Base-by-base conservation (phyloP, 805 yeast genomes). In the Ogataea saltuana region DNA sequence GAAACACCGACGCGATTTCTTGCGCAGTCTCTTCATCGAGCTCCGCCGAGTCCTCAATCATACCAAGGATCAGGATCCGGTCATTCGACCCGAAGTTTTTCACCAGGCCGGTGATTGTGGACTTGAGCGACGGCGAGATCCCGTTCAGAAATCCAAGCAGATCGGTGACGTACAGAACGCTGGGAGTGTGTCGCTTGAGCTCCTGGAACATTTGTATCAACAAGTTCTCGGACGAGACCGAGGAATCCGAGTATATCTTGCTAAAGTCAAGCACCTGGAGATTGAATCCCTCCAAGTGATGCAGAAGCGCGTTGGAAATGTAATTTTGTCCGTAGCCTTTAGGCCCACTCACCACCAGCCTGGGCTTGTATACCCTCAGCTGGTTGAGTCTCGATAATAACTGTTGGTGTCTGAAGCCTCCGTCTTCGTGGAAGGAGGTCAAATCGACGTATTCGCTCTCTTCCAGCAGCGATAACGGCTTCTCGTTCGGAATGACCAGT, bases 251-350 rank as follows among this genome's bases (percentile, higher is more conserved):
- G 49, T 81, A 80, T 42, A 93, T 60, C 6, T 83, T 73, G 1
- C 89, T 85, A 44, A 93, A 68, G 59, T 93, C 99, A 31, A 93
- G 70, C 1, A 85, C 78, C 60, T 93, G 97, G 11, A 88, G 82
- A 57, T 88, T 91, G 55, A 83, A 88, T 0, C 97, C 96, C 65
- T 93, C 99, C 39, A 93, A 68, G 51, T 80, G 74, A 55, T 88
- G 85, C 40, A 91, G 68, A 8, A 90, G 70, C 0, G 98, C 97
- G 2, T 89, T 73, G 3, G 89, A 84, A 7, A 93, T 60, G 60
- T 91, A 89, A 50, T 80, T 85, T 56, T 90, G 97, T 1, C 98
- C 99, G 62, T 78, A 78, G 0, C 98, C 97, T 11, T 71, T 67
- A 1, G 70, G 68, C 4, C 98, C 97, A 33, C 80, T 66, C 2